A percentile compares a stretch with the other conserved stretches of the same genome.
Evolutionary conservation across 2,329 filamentous ascomycete genomes (phyloP).

Genomic region (Xylogone sp.): DNA sequence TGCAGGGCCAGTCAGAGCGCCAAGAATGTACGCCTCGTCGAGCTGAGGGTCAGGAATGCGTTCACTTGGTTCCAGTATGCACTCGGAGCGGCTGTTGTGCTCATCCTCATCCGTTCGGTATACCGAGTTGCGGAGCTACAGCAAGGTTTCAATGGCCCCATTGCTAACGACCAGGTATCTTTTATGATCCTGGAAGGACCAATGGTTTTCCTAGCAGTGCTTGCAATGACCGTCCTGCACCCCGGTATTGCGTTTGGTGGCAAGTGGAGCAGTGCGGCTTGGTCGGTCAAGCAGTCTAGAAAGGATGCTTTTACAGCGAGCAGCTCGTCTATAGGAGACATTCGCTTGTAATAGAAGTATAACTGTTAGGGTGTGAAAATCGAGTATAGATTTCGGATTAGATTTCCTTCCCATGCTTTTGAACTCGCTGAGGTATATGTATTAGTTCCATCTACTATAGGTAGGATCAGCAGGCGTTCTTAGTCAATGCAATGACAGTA

Average conservation of each 20-base stretch:
- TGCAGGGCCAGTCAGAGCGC: slow-evolving; percentile 11
- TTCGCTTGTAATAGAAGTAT: slow-evolving; percentile 5
- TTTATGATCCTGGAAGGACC: slow-evolving; percentile 43
- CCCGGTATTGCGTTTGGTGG: slow-evolving; percentile 25
- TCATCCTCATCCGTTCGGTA: slow-evolving; percentile 52
- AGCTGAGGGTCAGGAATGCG: slow-evolving; percentile 14
- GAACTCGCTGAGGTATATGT: background rate
- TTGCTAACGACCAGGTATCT: slow-evolving; percentile 41
- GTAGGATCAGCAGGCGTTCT: background rate
- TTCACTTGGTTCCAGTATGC: slow-evolving; percentile 21
- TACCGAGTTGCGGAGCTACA: slow-evolving; percentile 56
- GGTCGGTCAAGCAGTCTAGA: slow-evolving; percentile 7
- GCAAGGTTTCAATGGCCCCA: slow-evolving; percentile 45
- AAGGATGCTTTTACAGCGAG: slow-evolving; percentile 4
- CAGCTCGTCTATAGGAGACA: slow-evolving; percentile 5
- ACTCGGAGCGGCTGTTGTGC: slow-evolving; percentile 46
- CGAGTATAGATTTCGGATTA: slow-evolving; percentile 1
- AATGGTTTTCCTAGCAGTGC: slow-evolving; percentile 29
- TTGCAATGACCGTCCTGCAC: slow-evolving; percentile 28
- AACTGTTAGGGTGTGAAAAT: slow-evolving; percentile 4
- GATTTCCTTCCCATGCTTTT: background rate
- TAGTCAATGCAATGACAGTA: background rate
- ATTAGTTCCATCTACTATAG: background rate
- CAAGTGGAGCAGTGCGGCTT: slow-evolving; percentile 10
- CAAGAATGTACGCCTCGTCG: slow-evolving; percentile 13